Percentiles rank a stretch among this genome's conserved stretches.
These are phyloP conservation scores for Hericium erinaceus DNA, from an alignment of 768 basidiomycete species.

Conservation along the genomic window DNA sequence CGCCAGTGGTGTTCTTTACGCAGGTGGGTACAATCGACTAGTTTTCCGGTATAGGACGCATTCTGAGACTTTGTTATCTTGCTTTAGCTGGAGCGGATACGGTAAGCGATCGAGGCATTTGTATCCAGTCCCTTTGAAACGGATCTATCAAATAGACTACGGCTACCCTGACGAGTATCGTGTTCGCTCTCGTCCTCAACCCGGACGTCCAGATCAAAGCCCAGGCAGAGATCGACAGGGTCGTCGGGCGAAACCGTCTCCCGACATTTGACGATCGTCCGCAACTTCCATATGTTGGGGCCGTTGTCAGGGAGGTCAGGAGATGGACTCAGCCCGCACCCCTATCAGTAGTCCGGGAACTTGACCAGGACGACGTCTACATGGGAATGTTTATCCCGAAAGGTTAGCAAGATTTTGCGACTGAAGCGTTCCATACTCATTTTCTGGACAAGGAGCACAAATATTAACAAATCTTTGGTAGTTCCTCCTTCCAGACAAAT, in stretches of 20 bases:
- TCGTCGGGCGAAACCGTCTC: conserved; percentile 19
- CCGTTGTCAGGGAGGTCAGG: conserved; percentile 18
- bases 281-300: conserved; percentile 18
- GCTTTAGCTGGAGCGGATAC: neutral
- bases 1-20: neutral
- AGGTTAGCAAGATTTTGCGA: too few species aligned
- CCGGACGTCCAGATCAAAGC: conserved; percentile 22
- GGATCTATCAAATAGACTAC: conserved; percentile 12
- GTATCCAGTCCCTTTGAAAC: too few species aligned
- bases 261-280: conserved; percentile 18
- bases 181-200: conserved; percentile 22
- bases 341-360: neutral
- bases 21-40: neutral
- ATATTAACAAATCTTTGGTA: too few species aligned
- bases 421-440: too few species aligned
- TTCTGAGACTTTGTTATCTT: neutral
- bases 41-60: neutral
- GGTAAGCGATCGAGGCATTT: neutral
- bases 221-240: conserved; percentile 22
- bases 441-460: too few species aligned
- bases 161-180: conserved; percentile 21
- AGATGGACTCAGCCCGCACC: conserved; percentile 23
- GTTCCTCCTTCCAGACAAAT: too few species aligned
- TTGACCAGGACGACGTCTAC: too few species aligned
- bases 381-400: too few species aligned